Base-by-base conservation (phyloP, 495 filamentous ascomycete species). In the Trichoderma gamsii region DNA sequence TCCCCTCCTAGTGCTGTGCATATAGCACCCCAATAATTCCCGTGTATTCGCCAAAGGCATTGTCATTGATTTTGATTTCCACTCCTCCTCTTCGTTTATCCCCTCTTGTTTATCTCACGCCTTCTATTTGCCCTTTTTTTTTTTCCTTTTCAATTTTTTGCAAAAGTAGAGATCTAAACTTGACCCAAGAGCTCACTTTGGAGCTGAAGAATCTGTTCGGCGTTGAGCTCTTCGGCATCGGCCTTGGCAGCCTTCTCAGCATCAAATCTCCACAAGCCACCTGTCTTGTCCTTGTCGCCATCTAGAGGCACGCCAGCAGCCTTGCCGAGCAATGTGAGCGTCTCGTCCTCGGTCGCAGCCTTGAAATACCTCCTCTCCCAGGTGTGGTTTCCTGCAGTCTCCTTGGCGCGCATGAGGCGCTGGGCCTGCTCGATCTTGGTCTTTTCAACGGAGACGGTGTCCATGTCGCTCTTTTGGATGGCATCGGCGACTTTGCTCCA, bases 361-460 rank as follows among this genome's bases (percentile, higher is more conserved):
- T 77, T 88, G 80, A 99, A 99, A 77, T 94, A 97, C 63, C 90
- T 83, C 63, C 95, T 82, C 73, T 92, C 85, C 92, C 94, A 99
- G 69, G 90, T 88, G 51, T 84, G 81, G 43, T 89, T 88, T 72
- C 93, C 90, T 15, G 84, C 82, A 77, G 88, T 89, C 78, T 99
- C 95, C 73, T 84, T 82, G 75, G 87, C 90, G 70, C 95, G 87
- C 80, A 93, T 76, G 71, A 93, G 90, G 9, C 95, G 87, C 79
- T 99, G 96, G 38, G 87, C 86, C 68, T 92, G 92, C 77, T 99
- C 95, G 70, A 99, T 97, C 76, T 92, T 90, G 46, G 84, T 84
- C 80, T 99, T 99, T 79, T 94, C 89, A 6, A 73, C 71, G 4
- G 88, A 86, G 7, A 92, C 90, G 13, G 84, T 81, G 67, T 97